These are phyloP conservation scores for Botrytis byssoidea DNA, from an alignment of 2,329 filamentous ascomycete species.

Conservation along the genomic window DNA sequence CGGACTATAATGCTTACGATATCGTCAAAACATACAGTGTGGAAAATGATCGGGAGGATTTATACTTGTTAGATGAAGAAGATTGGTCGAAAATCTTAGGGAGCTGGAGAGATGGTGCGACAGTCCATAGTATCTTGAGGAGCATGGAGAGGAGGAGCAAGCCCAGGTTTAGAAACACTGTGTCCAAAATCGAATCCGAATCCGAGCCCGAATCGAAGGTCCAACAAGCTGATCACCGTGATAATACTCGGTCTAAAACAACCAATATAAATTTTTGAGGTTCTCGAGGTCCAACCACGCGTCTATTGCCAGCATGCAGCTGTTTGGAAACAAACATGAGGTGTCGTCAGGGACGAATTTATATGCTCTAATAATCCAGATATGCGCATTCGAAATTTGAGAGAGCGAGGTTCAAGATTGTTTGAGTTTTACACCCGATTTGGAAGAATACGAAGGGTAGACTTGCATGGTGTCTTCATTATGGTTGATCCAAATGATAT, in stretches of 20 bases:
- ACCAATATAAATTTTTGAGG: background rate
- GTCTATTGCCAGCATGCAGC: background rate
- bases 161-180: too few relatives aligned
- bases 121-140: background rate
- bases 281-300: background rate
- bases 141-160: background rate
- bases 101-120: background rate
- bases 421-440: background rate
- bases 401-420: background rate
- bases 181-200: background rate
- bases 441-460: background rate
- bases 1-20: slow-evolving; percentile 6
- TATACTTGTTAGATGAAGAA: background rate
- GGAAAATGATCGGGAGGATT: background rate
- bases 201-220: background rate
- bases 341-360: background rate
- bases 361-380: background rate
- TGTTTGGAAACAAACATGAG: background rate
- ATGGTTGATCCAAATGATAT: background rate
- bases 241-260: background rate
- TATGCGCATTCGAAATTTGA: background rate
- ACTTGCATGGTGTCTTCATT: background rate
- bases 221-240: background rate
- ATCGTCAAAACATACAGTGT: background rate
- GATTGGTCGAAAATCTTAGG: background rate